These are phyloP conservation scores for Alloascoidea africana DNA, from an alignment of 805 yeast genomes.

Conservation along the genomic window DNA sequence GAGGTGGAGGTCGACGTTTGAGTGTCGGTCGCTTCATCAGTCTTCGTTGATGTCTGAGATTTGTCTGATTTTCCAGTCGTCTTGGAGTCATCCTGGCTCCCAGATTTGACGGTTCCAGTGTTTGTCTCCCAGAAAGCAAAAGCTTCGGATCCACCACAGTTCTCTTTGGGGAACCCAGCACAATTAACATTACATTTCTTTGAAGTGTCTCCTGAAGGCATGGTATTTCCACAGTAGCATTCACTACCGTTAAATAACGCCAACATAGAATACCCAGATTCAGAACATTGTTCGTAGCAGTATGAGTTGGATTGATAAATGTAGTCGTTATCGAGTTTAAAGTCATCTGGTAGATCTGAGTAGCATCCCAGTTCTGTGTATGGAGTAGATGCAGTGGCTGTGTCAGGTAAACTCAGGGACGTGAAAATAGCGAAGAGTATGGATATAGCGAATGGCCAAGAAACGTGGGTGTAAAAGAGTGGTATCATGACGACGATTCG, in stretches of 20 bases:
- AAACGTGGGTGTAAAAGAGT: no score
- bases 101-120: no score
- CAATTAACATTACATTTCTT: constrained; percentile 28
- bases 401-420: no score
- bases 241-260: constrained; percentile 37
- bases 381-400: no score
- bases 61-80: no score
- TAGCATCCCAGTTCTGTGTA: constrained; percentile 22
- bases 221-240: constrained; percentile 53
- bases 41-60: no score
- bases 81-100: no score
- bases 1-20: neutral
- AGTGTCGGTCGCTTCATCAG: no score
- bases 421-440: no score
- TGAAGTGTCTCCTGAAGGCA: constrained; percentile 18
- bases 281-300: constrained; percentile 37
- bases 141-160: constrained; percentile 46
- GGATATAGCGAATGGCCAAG: no score
- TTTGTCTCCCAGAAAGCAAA: constrained; percentile 29
- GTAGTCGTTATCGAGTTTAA: constrained; percentile 28
- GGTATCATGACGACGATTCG: no score
- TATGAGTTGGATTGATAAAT: constrained; percentile 43
- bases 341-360: constrained; percentile 20
- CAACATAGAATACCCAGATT: constrained; percentile 25
- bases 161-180: constrained; percentile 41